Percentiles rank a stretch among this genome's conserved stretches.
Evolutionary conservation across 306 rosid species (phyloP).

Genomic region (Elaeagnus macrophylla): DNA sequence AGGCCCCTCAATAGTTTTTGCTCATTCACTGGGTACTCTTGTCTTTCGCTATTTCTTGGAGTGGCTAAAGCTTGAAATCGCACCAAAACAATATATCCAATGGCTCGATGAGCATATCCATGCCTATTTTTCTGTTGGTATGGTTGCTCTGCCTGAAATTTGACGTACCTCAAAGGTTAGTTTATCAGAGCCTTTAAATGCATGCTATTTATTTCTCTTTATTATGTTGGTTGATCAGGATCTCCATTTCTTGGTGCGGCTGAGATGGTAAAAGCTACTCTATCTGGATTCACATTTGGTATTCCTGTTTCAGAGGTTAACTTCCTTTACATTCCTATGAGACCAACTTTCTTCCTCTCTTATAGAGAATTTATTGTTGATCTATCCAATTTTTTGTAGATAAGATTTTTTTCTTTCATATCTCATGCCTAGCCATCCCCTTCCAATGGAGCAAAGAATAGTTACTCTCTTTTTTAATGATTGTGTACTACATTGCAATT

Average conservation of each 20-base stretch:
- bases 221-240: slow-evolving; percentile 39
- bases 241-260: slow-evolving; percentile 90
- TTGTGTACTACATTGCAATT: too few species aligned
- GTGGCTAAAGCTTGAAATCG: slow-evolving; percentile 95
- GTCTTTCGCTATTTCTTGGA: slow-evolving; percentile 97
- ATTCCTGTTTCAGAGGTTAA: slow-evolving; percentile 93
- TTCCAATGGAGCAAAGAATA: too few species aligned
- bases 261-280: slow-evolving; percentile 78
- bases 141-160: slow-evolving; percentile 15
- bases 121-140: slow-evolving; percentile 98
- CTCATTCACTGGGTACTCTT: slow-evolving; percentile 83
- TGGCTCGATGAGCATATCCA: slow-evolving; percentile 95
- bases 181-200: slow-evolving; percentile 4
- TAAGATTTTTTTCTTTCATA: too few species aligned
- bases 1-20: slow-evolving; percentile 93
- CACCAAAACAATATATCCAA: slow-evolving; percentile 72
- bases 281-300: slow-evolving; percentile 82
- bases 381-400: not conserved
- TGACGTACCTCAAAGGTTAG: slow-evolving; percentile 10
- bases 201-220: slow-evolving; percentile 18
- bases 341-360: not conserved
- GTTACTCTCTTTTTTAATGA: too few species aligned
- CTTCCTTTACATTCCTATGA: slow-evolving; percentile 14
- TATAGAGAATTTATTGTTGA: slow-evolving; percentile 9
- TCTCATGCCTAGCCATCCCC: too few species aligned